Evolutionary conservation across 345 rosid species (phyloP), one percentile per base, ranked within the genome.

Genomic region (Heritiera fomes): DNA sequence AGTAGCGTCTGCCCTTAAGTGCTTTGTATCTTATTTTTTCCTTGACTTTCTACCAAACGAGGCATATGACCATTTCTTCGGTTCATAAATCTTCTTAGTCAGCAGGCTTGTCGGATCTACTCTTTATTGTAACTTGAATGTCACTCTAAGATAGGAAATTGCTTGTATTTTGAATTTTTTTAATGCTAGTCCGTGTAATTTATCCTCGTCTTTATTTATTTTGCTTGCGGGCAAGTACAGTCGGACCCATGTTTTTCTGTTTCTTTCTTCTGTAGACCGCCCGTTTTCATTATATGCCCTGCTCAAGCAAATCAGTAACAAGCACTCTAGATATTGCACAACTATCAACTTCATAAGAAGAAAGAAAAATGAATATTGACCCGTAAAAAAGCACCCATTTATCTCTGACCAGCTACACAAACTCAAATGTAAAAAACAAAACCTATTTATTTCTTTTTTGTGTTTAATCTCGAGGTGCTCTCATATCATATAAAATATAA

Each of bases 41-140:
- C 66, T 41, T 49, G 67, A 60, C 72, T 30, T 77, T 23, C 64
- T 60, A 76, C 68, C 34, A 56, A 4, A 75, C 78, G 32, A 58
- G 73, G 80, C 58, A n/a, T 34, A 8, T 56, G 80, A 20, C 73
- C 40, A 7, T 41, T 32, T 68, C 34, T 8, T 53, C 41, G 78
- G 62, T 73, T 20, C 53, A 15, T 64, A 47, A 4, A 7, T 47
- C 14, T 53, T 66, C 5, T 34, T 45, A 12, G 13, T 9, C 66
- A 66, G 55, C n/a, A 12, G 60, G 52, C 53, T 40, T n/a, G 12
- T 72, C 23, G 77, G 82, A 61, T 53, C 28, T 80, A 61, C 13
- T 69, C 77, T 10, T 47, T 56, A 12, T 32, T 86, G 82, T 78
- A 78, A 70, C 77, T 73, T 78, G 81, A 11, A 11, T 45, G 79